Conservation (phyloP, 164 flowering plant genomes). For the Berberis vulgaris region DNA sequence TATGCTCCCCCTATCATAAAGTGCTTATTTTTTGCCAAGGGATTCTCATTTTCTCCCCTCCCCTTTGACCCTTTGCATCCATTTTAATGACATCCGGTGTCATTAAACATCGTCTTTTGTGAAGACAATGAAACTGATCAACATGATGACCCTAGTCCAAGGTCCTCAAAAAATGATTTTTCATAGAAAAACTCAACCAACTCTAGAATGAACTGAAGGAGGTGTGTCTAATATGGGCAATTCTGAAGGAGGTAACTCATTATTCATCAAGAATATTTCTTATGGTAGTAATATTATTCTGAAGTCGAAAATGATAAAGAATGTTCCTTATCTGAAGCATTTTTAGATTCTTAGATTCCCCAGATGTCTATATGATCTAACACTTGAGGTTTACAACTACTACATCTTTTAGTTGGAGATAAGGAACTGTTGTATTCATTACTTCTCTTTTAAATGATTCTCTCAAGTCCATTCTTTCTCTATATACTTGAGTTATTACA, state of each 20-base stretch:
- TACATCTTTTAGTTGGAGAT: background rate
- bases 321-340: background rate
- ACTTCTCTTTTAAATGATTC: too few species aligned
- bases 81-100: background rate
- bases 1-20: too few species aligned
- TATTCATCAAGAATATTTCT: background rate
- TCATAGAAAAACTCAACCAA: background rate
- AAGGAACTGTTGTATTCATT: background rate
- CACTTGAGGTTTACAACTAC: too few species aligned
- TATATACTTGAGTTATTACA: too few species aligned
- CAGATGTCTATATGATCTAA: background rate
- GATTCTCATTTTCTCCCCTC: background rate
- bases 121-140: too few species aligned
- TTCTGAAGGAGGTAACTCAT: background rate
- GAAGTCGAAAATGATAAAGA: background rate
- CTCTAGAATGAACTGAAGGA: background rate
- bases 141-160: too few species aligned
- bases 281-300: background rate
- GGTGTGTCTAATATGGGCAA: background rate
- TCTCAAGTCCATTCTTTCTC: too few species aligned
- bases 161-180: background rate
- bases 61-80: background rate
- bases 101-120: too few species aligned
- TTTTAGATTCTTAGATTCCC: conserved; percentile 5
- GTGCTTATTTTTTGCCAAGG: too few species aligned